Conservation (phyloP, 2,329 filamentous ascomycete species). For the Penicillium sp. region DNA sequence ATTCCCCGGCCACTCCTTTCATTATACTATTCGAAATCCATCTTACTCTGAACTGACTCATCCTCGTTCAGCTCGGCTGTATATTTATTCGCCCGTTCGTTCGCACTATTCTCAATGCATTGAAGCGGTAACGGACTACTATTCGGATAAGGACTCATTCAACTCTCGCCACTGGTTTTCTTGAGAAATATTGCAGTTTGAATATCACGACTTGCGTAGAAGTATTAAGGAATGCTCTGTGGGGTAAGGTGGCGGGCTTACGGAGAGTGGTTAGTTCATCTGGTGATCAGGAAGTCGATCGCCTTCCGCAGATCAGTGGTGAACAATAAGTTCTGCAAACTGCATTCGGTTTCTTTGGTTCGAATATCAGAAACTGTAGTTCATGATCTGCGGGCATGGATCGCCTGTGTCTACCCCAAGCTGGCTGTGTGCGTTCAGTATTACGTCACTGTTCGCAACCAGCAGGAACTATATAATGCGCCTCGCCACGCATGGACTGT, state of each 20-base stretch:
- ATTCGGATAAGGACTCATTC: no score
- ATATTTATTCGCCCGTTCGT: no score
- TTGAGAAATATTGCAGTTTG: no score
- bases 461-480: not conserved
- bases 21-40: no score
- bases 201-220: no score
- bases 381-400: not conserved
- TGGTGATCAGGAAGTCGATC: not conserved
- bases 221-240: no score
- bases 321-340: not conserved
- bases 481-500: not conserved
- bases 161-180: no score
- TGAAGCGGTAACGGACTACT: no score
- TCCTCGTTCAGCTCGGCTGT: no score
- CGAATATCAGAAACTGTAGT: not conserved
- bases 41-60: no score
- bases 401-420: not conserved
- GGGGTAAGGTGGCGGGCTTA: not conserved
- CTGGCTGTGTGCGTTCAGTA: constrained; percentile 7
- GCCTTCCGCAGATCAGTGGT: not conserved
- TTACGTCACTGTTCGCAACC: constrained; percentile 20
- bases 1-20: no score
- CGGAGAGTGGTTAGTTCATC: not conserved
- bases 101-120: no score
- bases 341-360: not conserved